These are phyloP conservation scores for Litchi chinensis DNA, from an alignment of 345 rosid species.

Conservation along the genomic window DNA sequence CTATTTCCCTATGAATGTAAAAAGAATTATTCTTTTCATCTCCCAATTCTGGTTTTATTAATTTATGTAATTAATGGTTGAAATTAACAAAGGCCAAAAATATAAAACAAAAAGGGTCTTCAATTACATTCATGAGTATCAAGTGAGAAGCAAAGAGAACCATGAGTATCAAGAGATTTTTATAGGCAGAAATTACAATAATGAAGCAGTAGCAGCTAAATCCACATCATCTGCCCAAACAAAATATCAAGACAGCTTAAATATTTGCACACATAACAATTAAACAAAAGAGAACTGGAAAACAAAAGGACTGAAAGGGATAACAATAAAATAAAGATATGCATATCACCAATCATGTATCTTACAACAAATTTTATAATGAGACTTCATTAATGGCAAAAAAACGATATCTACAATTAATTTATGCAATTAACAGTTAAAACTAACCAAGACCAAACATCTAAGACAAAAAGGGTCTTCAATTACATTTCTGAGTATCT, in stretches of 20 bases:
- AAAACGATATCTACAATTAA: neutral
- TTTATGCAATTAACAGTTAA: neutral
- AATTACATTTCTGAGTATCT: no score
- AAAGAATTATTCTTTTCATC: no score
- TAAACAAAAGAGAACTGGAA: neutral
- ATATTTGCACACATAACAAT: neutral
- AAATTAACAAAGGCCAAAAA: neutral
- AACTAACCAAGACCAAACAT: neutral
- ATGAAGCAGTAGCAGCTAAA: neutral
- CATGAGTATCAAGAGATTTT: neutral
- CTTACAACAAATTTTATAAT: neutral
- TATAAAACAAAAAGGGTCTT: no score
- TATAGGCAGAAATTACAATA: neutral
- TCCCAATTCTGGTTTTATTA: no score
- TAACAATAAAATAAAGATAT: neutral
- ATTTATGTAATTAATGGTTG: neutral
- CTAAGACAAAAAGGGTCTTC: no score
- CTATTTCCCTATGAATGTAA: no score
- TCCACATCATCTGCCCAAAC: neutral
- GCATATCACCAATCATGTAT: neutral
- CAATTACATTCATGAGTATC: no score
- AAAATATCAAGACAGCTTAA: neutral
- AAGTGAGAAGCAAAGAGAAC: no score
- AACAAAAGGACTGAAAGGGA: neutral
- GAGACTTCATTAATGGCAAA: neutral